Evolutionary conservation across 2,329 filamentous ascomycete genomes (phyloP).

Genomic region (Aspergillus persii): DNA sequence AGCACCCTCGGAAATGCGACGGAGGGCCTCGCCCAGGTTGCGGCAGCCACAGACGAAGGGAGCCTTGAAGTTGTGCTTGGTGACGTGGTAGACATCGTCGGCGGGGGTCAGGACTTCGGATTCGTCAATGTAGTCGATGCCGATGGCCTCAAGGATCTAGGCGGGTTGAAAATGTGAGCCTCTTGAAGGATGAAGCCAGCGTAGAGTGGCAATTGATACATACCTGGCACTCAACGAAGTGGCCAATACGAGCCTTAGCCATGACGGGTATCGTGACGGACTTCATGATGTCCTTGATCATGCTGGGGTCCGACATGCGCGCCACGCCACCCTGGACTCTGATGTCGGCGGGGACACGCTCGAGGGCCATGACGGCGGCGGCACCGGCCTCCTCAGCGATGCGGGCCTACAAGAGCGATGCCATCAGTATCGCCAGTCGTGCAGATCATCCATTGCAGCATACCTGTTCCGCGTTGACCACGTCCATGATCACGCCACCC

Average conservation of each 20-base stretch:
- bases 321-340: slow-evolving; percentile 87
- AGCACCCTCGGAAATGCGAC: slow-evolving; percentile 87
- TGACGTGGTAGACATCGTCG: slow-evolving; percentile 85
- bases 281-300: slow-evolving; percentile 94
- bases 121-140: slow-evolving; percentile 97
- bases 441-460: neutral
- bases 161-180: slow-evolving; percentile 3
- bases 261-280: slow-evolving; percentile 97
- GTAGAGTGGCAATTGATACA: slow-evolving; percentile 10
- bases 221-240: slow-evolving; percentile 93
- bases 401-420: slow-evolving; percentile 60
- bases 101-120: slow-evolving; percentile 96
- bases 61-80: slow-evolving; percentile 76
- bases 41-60: slow-evolving; percentile 97
- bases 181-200: neutral
- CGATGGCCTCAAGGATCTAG: slow-evolving; percentile 88
- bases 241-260: slow-evolving; percentile 97
- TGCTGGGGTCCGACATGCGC: slow-evolving; percentile 90
- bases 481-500: slow-evolving; percentile 99
- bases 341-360: slow-evolving; percentile 96
- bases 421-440: neutral
- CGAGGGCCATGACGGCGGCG: slow-evolving; percentile 95
- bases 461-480: slow-evolving; percentile 83
- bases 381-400: slow-evolving; percentile 97
- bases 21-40: slow-evolving; percentile 87